Conservation (phyloP, 345 rosid genomes). For the Salix suchowensis region DNA sequence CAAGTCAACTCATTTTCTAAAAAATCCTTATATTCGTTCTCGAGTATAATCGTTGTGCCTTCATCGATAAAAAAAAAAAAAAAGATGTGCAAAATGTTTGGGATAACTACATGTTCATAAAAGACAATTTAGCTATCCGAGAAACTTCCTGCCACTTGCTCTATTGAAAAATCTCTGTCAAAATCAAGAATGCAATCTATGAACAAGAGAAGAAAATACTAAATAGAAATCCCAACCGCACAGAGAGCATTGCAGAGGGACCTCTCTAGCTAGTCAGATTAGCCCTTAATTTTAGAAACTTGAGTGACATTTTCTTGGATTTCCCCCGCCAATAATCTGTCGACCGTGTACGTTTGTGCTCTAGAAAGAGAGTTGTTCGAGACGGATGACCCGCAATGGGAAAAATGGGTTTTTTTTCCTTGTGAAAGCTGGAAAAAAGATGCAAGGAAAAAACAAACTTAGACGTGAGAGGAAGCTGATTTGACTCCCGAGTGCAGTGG, state of each 20-base stretch:
- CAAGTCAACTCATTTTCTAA: neutral
- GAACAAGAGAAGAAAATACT: too few relatives aligned
- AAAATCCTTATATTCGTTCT: neutral
- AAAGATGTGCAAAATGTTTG: neutral
- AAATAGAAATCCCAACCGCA: too few relatives aligned
- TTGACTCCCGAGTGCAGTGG: constrained; percentile 16
- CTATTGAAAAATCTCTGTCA: too few relatives aligned
- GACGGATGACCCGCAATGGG: constrained; percentile 38
- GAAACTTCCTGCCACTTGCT: too few relatives aligned
- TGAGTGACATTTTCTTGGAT: too few relatives aligned
- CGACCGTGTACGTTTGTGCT: neutral
- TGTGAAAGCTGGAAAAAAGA: neutral
- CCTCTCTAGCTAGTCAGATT: neutral
- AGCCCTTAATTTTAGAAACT: neutral
- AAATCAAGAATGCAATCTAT: too few relatives aligned
- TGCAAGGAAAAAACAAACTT: neutral
- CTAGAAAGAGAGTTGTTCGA: constrained; percentile 29
- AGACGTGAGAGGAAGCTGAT: neutral
- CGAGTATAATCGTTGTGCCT: neutral
- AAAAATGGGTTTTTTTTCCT: constrained; percentile 15
- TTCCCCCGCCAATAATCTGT: neutral
- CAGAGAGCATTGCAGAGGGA: too few relatives aligned
- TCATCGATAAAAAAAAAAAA: neutral
- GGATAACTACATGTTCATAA: neutral
- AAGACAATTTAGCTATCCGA: neutral